phyloP scores from a whole-genome alignment of 805 yeast genomes.

The Clavispora fructus region DNA sequence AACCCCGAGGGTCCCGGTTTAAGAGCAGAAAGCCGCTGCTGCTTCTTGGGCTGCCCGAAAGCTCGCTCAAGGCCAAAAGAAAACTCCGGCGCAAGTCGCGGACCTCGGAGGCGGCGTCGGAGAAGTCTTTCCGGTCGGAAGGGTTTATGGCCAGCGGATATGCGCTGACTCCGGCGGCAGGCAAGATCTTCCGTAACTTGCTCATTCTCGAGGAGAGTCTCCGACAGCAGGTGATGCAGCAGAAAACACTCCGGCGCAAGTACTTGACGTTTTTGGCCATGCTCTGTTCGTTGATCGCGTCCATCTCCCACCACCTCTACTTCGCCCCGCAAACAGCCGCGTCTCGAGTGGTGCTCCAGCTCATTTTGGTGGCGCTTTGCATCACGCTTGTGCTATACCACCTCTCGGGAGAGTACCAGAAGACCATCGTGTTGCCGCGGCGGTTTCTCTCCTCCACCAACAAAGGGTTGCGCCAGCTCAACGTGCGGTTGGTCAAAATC shows the following conservation, averaged over 20 bases:
- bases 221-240: slow-evolving; percentile 73
- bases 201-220: slow-evolving; percentile 81
- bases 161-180: slow-evolving; percentile 42
- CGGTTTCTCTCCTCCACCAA: slow-evolving; percentile 77
- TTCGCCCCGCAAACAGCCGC: slow-evolving; percentile 18
- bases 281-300: slow-evolving; percentile 36
- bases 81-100: slow-evolving; percentile 11
- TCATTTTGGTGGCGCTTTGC: slow-evolving; percentile 53
- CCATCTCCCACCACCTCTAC: slow-evolving; percentile 35
- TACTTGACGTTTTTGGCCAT: slow-evolving; percentile 49
- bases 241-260: slow-evolving; percentile 58
- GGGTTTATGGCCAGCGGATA: slow-evolving; percentile 13
- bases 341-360: slow-evolving; percentile 40
- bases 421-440: slow-evolving; percentile 79
- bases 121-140: slow-evolving; percentile 12
- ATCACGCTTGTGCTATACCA: slow-evolving; percentile 75
- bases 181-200: slow-evolving; percentile 75
- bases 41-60: slow-evolving; percentile 4
- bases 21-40: slow-evolving; percentile 2
- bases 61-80: slow-evolving; percentile 2
- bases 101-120: slow-evolving; percentile 11
- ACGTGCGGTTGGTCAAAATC: slow-evolving; percentile 69
- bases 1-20: slow-evolving; percentile 3
- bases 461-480: slow-evolving; percentile 81
- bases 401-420: slow-evolving; percentile 81